Evolutionary conservation across 1,139 yeast genomes (phyloP).

Genomic region (Debaryomyces singareniensis): DNA sequence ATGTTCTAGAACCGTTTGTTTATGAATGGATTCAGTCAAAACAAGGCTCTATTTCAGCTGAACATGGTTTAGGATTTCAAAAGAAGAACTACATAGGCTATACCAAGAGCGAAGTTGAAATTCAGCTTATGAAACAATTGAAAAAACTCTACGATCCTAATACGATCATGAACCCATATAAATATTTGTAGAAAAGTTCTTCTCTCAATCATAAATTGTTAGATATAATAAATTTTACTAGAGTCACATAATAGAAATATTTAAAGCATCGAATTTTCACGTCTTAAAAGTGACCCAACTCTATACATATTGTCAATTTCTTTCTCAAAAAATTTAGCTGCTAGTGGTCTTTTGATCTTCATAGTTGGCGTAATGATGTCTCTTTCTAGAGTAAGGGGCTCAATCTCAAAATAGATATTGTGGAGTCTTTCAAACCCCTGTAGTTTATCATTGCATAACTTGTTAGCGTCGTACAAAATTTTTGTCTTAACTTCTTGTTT

Average conservation of each 20-base stretch:
- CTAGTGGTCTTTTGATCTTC: constrained; percentile 61
- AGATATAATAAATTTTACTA: constrained; percentile 2
- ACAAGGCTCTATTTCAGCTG: constrained; percentile 90
- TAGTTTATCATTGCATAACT: constrained; percentile 15
- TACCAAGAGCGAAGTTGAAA: constrained; percentile 66
- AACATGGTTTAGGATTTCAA: constrained; percentile 95
- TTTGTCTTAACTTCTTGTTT: constrained; percentile 19
- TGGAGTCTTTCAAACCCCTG: constrained; percentile 59
- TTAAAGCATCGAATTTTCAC: constrained; percentile 4
- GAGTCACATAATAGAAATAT: not conserved
- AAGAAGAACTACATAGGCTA: constrained; percentile 85
- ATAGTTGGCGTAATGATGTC: constrained; percentile 71
- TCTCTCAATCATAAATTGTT: not conserved
- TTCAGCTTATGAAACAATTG: constrained; percentile 66
- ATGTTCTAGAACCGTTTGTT: constrained; percentile 81
- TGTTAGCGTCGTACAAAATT: constrained; percentile 24
- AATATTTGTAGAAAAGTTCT: constrained; percentile 45
- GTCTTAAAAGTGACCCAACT: constrained; percentile 39
- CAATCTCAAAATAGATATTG: constrained; percentile 52
- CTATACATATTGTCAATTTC: constrained; percentile 50
- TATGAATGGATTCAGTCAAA: constrained; percentile 77
- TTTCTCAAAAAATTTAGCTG: constrained; percentile 43
- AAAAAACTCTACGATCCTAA: constrained; percentile 85
- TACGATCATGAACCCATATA: constrained; percentile 87
- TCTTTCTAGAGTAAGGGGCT: constrained; percentile 60